phyloP scores from a whole-genome alignment of 441 rosid genomes.

The Biscutella laevigata region DNA sequence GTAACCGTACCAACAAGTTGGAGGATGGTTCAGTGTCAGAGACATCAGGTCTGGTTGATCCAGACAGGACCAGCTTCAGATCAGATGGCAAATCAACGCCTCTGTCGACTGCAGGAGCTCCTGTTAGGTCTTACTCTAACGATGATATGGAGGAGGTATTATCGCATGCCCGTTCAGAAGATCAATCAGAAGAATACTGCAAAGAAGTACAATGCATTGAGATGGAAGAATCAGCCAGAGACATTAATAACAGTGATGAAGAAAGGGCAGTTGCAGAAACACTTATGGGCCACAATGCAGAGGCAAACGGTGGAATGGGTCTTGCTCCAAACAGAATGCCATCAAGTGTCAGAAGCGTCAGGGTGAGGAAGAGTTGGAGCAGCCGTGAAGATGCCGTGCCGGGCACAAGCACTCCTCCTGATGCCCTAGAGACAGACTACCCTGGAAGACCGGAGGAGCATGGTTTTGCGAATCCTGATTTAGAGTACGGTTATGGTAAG shows the following conservation, averaged over 20 bases:
- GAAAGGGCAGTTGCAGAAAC: slow-evolving; percentile 25
- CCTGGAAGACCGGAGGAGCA: slow-evolving; percentile 59
- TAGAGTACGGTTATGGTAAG: slow-evolving; percentile 29
- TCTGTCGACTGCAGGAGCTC: slow-evolving; percentile 36
- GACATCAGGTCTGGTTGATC: slow-evolving; percentile 40
- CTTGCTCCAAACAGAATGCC: slow-evolving; percentile 37
- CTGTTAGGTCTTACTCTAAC: slow-evolving; percentile 33
- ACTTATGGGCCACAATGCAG: slow-evolving; percentile 28
- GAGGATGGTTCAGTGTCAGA: slow-evolving; percentile 65
- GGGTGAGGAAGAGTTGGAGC: slow-evolving; percentile 47
- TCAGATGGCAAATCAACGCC: slow-evolving; percentile 45
- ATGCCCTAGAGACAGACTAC: slow-evolving; percentile 44
- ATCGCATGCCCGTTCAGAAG: slow-evolving; percentile 29
- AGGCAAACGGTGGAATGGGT: slow-evolving; percentile 30
- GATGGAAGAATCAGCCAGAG: slow-evolving; percentile 38
- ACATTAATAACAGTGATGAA: slow-evolving; percentile 29
- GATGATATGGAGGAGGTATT: slow-evolving; percentile 34
- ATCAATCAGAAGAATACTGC: slow-evolving; percentile 53
- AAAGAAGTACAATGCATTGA: slow-evolving; percentile 82
- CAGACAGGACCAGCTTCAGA: slow-evolving; percentile 32
- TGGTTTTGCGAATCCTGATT: slow-evolving; percentile 32
- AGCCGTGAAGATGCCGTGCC: slow-evolving; percentile 38
- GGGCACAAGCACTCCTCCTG: slow-evolving; percentile 56
- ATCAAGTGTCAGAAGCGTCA: slow-evolving; percentile 41
- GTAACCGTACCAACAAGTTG: slow-evolving; percentile 36